A percentile compares a stretch with the other conserved stretches of the same genome.
These are phyloP conservation scores for Aechmea fasciata DNA, from an alignment of 176 grass and related monocot species.

Conservation along the genomic window DNA sequence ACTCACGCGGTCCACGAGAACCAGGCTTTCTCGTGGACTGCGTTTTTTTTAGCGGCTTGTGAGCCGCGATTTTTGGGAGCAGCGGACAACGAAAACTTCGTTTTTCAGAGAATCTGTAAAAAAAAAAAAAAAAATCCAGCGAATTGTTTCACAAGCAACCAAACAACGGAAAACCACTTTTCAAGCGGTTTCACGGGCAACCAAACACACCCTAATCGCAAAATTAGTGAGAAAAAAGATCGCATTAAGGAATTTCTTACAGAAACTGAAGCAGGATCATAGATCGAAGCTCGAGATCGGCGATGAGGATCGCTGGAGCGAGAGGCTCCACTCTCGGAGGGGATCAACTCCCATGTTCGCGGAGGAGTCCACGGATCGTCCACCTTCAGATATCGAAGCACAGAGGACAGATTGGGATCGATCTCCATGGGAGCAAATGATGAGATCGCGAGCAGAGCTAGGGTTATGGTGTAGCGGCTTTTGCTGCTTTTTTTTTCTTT, in stretches of 20 bases:
- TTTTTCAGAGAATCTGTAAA: too few relatives aligned
- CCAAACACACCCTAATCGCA: background rate
- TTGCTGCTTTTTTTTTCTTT: background rate
- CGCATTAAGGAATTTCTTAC: slow-evolving; percentile 30
- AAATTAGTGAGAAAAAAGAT: background rate
- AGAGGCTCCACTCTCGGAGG: slow-evolving; percentile 25
- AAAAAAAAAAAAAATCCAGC: too few relatives aligned
- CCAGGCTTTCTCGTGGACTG: too few relatives aligned
- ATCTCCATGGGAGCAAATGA: slow-evolving; percentile 41
- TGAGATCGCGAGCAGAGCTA: slow-evolving; percentile 5
- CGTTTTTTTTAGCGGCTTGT: too few relatives aligned
- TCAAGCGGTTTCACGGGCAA: too few relatives aligned
- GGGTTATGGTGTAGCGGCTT: slow-evolving; percentile 11
- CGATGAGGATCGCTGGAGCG: slow-evolving; percentile 8
- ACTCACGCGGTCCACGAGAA: too few relatives aligned
- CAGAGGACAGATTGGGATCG: slow-evolving; percentile 55
- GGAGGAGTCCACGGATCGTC: slow-evolving; percentile 44
- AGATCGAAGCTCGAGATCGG: slow-evolving; percentile 32
- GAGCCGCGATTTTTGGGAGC: too few relatives aligned
- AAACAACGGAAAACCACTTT: too few relatives aligned
- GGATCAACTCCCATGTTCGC: slow-evolving; percentile 52
- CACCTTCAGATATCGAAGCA: slow-evolving; percentile 54
- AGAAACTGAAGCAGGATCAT: slow-evolving; percentile 49
- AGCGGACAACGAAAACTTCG: too few relatives aligned
- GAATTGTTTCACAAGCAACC: too few relatives aligned